Conservation (phyloP, 495 filamentous ascomycete species). For the Aspergillus ellipticus region DNA sequence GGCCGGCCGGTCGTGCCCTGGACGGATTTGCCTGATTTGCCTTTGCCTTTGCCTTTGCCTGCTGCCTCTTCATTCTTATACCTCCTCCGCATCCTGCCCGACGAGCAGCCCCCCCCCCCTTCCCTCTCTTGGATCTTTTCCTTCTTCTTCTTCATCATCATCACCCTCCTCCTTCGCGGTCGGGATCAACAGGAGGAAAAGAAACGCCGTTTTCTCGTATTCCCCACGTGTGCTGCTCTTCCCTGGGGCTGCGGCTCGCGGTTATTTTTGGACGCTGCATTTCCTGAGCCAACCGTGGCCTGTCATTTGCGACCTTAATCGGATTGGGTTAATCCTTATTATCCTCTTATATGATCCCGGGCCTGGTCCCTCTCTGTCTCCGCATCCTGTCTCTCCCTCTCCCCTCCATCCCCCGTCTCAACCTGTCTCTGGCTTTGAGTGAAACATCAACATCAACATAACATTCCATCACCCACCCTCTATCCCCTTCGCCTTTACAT, state of each 20-base stretch:
- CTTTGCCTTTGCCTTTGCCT: not conserved
- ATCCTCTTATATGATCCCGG: conserved; percentile 4
- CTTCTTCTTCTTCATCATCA: conserved; percentile 8
- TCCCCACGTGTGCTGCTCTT: conserved; percentile 22
- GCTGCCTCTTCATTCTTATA: conserved; percentile 6
- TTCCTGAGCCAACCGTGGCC: conserved; percentile 1
- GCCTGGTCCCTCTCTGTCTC: not conserved
- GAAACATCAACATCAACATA: not conserved
- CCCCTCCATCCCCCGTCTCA: not conserved
- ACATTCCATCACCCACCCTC: not conserved
- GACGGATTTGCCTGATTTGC: not conserved
- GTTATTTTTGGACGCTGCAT: conserved; percentile 31
- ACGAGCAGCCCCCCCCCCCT: conserved; percentile 4
- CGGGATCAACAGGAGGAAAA: not conserved
- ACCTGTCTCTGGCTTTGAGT: not conserved
- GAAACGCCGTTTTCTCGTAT: conserved; percentile 28
- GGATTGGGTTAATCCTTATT: conserved; percentile 3
- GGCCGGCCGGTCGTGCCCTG: conserved; percentile 1
- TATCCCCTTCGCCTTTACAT: not conserved
- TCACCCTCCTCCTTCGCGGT: conserved; percentile 7
- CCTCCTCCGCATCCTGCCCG: conserved; percentile 7
- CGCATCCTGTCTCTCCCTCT: not conserved
- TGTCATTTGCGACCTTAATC: not conserved
- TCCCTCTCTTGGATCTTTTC: no score
- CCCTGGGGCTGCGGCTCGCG: conserved; percentile 22